Percentiles rank a stretch among this genome's conserved stretches.
Conservation (phyloP, 352 stramenopile species). For the Phytophthora macrochlamydospora region DNA sequence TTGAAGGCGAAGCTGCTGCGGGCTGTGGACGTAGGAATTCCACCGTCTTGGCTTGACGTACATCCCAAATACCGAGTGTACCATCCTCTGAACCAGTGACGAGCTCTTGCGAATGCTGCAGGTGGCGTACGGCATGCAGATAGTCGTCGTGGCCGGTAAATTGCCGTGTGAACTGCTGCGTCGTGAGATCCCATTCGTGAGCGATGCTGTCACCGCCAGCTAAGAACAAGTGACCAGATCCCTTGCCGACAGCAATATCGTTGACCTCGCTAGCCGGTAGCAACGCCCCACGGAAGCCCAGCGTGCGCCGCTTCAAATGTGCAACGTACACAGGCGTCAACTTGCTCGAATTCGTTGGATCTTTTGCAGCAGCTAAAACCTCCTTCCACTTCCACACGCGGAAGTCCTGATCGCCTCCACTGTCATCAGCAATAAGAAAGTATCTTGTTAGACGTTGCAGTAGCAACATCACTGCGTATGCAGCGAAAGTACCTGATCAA, state of each 20-base stretch:
- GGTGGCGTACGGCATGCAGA: slow-evolving; percentile 64
- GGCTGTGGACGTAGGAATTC: slow-evolving; percentile 58
- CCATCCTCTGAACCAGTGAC: slow-evolving; percentile 76
- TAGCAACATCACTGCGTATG: slow-evolving; percentile 2
- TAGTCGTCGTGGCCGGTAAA: slow-evolving; percentile 68
- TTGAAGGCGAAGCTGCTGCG: slow-evolving; percentile 8
- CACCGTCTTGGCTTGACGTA: slow-evolving; percentile 51
- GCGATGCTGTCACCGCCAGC: slow-evolving; percentile 64
- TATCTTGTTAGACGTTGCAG: slow-evolving; percentile 6
- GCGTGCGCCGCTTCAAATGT: slow-evolving; percentile 55
- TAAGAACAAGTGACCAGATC: slow-evolving; percentile 48
- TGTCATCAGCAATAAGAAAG: slow-evolving; percentile 15
- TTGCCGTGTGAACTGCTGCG: slow-evolving; percentile 57
- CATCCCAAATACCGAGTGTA: slow-evolving; percentile 74
- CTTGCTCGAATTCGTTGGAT: slow-evolving; percentile 19
- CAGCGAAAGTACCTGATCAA: slow-evolving; percentile 57
- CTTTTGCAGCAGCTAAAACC: slow-evolving; percentile 48
- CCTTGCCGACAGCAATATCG: slow-evolving; percentile 54
- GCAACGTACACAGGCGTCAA: slow-evolving; percentile 53
- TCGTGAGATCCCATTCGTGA: slow-evolving; percentile 64
- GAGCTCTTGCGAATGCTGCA: slow-evolving; percentile 74
- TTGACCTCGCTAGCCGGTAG: slow-evolving; percentile 73
- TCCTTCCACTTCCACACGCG: slow-evolving; percentile 79
- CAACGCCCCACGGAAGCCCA: slow-evolving; percentile 66
- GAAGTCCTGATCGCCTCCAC: slow-evolving; percentile 79